phyloP scores from a whole-genome alignment of 2,329 filamentous ascomycete genomes.

The Whalleya microplaca region DNA sequence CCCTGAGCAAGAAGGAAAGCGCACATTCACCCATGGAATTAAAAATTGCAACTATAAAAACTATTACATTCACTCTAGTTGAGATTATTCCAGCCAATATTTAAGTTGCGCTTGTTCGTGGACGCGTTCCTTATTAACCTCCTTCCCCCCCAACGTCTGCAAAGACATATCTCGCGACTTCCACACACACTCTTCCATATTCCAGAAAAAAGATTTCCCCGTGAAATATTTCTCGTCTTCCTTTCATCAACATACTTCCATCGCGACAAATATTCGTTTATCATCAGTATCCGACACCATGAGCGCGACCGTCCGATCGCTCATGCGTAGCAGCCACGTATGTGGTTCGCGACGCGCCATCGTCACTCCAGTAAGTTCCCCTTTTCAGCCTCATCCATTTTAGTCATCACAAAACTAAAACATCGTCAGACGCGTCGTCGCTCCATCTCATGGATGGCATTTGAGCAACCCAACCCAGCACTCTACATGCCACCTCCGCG shows the following conservation, averaged over 20 bases:
- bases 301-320: constrained; percentile 9
- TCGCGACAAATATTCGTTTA: background rate
- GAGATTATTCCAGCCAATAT: no score
- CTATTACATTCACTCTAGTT: no score
- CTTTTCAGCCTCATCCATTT: no score
- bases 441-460: constrained; percentile 33
- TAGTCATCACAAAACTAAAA: no score
- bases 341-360: background rate
- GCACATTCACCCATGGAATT: no score
- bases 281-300: constrained; percentile 11
- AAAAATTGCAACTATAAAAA: no score
- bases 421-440: constrained; percentile 1
- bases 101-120: no score
- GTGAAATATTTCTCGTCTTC: background rate
- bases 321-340: constrained; percentile 1
- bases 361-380: constrained; percentile 5
- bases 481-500: constrained; percentile 20
- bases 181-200: constrained; percentile 4
- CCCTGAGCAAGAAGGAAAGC: no score
- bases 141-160: constrained; percentile 4
- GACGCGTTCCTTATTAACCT: background rate
- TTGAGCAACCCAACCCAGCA: constrained; percentile 30
- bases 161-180: constrained; percentile 10
- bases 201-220: background rate
- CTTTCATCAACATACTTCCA: background rate